Conservation (phyloP, 257 asterid genomes). For the Nyctanthes arbortristis region DNA sequence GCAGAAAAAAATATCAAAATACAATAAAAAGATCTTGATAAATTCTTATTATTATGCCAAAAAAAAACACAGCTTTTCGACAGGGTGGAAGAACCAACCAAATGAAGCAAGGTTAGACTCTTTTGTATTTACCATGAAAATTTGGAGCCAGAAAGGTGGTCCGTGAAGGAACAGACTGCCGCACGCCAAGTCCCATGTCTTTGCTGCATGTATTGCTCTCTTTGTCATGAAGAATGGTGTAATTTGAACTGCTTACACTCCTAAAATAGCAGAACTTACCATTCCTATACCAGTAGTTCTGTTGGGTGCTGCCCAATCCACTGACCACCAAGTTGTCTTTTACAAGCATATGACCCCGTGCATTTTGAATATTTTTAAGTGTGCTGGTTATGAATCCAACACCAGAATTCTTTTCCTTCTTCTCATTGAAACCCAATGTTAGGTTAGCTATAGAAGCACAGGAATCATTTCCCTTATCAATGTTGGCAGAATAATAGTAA, state of each 20-base stretch:
- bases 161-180: background rate
- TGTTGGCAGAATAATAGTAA: slow-evolving; percentile 32
- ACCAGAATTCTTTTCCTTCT: slow-evolving; percentile 30
- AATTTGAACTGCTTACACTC: slow-evolving; percentile 68
- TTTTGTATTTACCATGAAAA: slow-evolving; percentile 17
- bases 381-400: slow-evolving; percentile 30
- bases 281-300: slow-evolving; percentile 36
- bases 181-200: background rate
- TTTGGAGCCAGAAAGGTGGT: background rate
- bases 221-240: slow-evolving; percentile 58
- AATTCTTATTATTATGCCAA: slow-evolving; percentile 1
- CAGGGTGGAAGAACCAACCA: slow-evolving; percentile 13
- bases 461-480: slow-evolving; percentile 44
- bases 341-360: slow-evolving; percentile 48
- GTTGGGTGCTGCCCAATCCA: slow-evolving; percentile 71
- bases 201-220: slow-evolving; percentile 41
- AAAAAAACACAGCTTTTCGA: background rate
- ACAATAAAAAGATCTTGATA: background rate
- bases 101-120: slow-evolving; percentile 14
- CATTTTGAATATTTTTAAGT: slow-evolving; percentile 60
- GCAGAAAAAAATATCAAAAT: background rate
- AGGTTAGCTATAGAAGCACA: slow-evolving; percentile 54
- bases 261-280: slow-evolving; percentile 56
- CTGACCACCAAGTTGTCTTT: slow-evolving; percentile 46
- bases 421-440: slow-evolving; percentile 52